Conservation (phyloP, 2,329 filamentous ascomycete genomes). For the Botrytis galanthina region DNA sequence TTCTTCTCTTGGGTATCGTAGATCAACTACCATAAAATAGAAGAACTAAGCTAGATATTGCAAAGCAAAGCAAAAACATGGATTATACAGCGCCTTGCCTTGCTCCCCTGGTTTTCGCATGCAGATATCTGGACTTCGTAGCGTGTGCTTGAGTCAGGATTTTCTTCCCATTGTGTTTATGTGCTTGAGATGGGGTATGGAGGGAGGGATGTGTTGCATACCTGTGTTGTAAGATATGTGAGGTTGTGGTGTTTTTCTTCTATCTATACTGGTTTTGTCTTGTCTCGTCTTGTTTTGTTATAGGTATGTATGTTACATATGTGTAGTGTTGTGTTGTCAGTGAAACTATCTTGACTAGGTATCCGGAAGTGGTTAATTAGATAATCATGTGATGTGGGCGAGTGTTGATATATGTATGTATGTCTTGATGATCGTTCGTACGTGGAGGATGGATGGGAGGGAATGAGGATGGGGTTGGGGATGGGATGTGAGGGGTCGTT, state of each 20-base stretch:
- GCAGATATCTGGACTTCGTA: neutral
- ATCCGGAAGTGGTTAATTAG: neutral
- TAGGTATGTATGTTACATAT: too few relatives aligned
- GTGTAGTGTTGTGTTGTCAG: neutral
- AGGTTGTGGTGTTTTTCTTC: neutral
- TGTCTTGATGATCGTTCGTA: neutral
- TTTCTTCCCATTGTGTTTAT: neutral
- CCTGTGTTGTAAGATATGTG: neutral
- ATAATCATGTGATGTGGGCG: neutral
- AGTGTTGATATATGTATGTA: neutral
- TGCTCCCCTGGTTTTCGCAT: neutral
- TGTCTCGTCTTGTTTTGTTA: too few relatives aligned
- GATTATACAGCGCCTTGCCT: neutral
- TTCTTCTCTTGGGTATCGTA: neutral
- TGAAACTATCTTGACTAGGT: neutral
- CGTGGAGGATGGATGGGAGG: neutral
- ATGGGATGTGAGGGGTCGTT: neutral
- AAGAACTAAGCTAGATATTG: neutral
- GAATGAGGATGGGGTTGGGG: neutral
- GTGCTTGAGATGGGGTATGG: rapidly evolving
- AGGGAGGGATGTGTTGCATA: neutral
- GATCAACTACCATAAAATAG: neutral
- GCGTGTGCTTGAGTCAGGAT: neutral
- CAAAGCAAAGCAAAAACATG: neutral
- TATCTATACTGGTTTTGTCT: too few relatives aligned